Conservation (phyloP, 2,329 filamentous ascomycete species). For the Aspergillus clavatus region DNA sequence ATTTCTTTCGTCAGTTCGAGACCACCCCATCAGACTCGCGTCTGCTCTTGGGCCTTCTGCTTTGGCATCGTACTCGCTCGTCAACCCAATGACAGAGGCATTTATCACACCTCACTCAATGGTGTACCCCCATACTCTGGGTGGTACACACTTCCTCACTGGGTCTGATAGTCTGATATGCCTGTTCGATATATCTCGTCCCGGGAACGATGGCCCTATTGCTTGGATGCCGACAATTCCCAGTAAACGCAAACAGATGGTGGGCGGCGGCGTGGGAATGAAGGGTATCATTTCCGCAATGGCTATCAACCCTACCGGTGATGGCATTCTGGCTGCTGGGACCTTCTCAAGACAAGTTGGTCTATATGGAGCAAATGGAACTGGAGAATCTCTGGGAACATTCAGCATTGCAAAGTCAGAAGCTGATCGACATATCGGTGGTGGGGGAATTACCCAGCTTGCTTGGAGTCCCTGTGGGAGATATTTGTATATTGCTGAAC, state of each 20-base stretch:
- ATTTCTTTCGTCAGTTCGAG: conserved; percentile 49
- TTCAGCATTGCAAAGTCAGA: conserved; percentile 45
- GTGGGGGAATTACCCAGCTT: conserved; percentile 52
- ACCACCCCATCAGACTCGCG: conserved; percentile 53
- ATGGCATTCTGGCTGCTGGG: conserved; percentile 53
- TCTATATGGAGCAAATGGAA: conserved; percentile 49
- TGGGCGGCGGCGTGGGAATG: conserved; percentile 47
- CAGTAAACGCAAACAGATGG: conserved; percentile 43
- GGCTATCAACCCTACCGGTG: conserved; percentile 38
- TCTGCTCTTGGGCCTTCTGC: conserved; percentile 49
- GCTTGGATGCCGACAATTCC: conserved; percentile 46
- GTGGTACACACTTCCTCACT: conserved; percentile 52
- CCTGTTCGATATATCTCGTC: conserved; percentile 51
- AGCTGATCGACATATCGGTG: conserved; percentile 39
- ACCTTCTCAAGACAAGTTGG: conserved; percentile 54
- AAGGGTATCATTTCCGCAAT: conserved; percentile 54
- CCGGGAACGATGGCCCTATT: conserved; percentile 44
- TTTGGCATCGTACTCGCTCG: conserved; percentile 51
- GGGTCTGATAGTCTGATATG: conserved; percentile 52
- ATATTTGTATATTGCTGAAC: conserved; percentile 56
- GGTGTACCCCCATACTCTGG: conserved; percentile 43
- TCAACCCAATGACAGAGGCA: conserved; percentile 53
- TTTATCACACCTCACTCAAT: conserved; percentile 54
- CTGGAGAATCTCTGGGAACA: conserved; percentile 47
- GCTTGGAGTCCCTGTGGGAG: conserved; percentile 54